Evolutionary conservation across 2,329 filamentous ascomycete species (phyloP).

Genomic region (Trichophaea hybrida): DNA sequence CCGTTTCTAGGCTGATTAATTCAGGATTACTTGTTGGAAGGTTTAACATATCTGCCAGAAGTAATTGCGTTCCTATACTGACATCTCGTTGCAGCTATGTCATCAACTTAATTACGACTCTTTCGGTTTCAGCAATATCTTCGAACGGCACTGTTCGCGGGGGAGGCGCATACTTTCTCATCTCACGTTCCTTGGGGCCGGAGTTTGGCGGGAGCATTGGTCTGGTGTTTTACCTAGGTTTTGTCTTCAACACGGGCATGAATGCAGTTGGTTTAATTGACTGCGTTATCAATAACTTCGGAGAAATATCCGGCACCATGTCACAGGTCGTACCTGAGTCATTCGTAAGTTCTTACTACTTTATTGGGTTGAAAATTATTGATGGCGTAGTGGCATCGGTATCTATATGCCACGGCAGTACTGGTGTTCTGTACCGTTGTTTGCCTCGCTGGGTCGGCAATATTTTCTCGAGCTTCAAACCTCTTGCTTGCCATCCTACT

Average conservation of each 20-base stretch:
- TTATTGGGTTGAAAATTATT: slow-evolving; percentile 25
- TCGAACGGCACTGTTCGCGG: slow-evolving; percentile 81
- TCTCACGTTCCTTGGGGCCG: slow-evolving; percentile 69
- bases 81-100: slow-evolving; percentile 38
- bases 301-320: slow-evolving; percentile 42
- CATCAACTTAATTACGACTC: slow-evolving; percentile 69
- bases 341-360: slow-evolving; percentile 19
- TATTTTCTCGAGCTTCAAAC: slow-evolving; percentile 70
- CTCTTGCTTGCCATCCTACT: slow-evolving; percentile 56
- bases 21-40: slow-evolving; percentile 40
- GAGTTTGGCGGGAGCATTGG: slow-evolving; percentile 85
- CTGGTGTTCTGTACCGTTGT: slow-evolving; percentile 58
- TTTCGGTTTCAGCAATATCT: slow-evolving; percentile 77
- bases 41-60: slow-evolving; percentile 32
- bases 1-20: no score
- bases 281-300: slow-evolving; percentile 64
- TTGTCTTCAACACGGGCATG: slow-evolving; percentile 71
- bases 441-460: slow-evolving; percentile 63
- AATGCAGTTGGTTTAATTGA: slow-evolving; percentile 78
- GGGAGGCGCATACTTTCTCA: slow-evolving; percentile 77
- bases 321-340: slow-evolving; percentile 45
- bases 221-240: slow-evolving; percentile 79
- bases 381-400: slow-evolving; percentile 52
- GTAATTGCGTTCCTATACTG: background rate
- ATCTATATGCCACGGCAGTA: slow-evolving; percentile 59